Evolutionary conservation across 305 asterid species (phyloP).

Genomic region (Plantago coronopus): DNA sequence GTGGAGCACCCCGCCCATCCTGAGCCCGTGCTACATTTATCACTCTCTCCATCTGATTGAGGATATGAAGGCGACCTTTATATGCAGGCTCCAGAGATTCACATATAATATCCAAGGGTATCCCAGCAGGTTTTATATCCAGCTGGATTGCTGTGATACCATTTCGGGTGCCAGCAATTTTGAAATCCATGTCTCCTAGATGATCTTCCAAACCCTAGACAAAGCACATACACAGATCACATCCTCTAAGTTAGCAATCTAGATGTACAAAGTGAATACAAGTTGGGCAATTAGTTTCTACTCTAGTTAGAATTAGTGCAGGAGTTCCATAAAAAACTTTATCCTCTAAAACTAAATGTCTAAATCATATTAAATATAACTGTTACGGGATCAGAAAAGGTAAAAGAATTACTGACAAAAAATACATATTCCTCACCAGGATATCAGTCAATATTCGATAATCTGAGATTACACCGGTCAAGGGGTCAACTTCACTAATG

Average conservation of each 20-base stretch:
- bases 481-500: slow-evolving; percentile 68
- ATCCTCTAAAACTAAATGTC: background rate
- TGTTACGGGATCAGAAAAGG: background rate
- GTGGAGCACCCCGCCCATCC: slow-evolving; percentile 73
- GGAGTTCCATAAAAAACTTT: background rate
- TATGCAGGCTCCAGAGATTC: slow-evolving; percentile 74
- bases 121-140: slow-evolving; percentile 98
- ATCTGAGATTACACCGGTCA: slow-evolving; percentile 80
- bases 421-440: slow-evolving; percentile 48
- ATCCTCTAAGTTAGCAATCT: slow-evolving; percentile 5
- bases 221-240: slow-evolving; percentile 8
- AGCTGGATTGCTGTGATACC: slow-evolving; percentile 94
- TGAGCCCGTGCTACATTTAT: slow-evolving; percentile 72
- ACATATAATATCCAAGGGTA: slow-evolving; percentile 84
- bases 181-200: slow-evolving; percentile 97
- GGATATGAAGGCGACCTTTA: slow-evolving; percentile 76
- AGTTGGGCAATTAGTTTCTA: background rate
- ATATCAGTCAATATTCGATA: slow-evolving; percentile 85
- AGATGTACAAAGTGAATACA: background rate
- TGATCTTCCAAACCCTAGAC: slow-evolving; percentile 96
- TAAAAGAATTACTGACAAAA: slow-evolving; percentile 4
- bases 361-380: background rate
- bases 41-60: slow-evolving; percentile 87
- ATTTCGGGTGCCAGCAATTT: slow-evolving; percentile 89
- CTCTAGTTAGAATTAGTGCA: background rate